phyloP scores from a whole-genome alignment of 768 basidiomycete genomes.

The Chalciporus chontae region DNA sequence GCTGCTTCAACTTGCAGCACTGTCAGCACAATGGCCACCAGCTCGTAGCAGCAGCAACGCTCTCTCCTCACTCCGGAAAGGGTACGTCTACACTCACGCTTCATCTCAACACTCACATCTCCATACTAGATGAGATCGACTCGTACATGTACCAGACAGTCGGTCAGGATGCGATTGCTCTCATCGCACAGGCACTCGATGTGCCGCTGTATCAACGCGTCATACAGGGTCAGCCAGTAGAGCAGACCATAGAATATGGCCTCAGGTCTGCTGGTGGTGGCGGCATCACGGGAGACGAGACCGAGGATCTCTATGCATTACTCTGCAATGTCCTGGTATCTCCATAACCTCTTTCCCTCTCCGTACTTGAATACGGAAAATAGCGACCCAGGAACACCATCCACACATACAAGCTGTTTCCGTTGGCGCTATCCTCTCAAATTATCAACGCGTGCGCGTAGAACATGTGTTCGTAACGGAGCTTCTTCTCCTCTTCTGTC shows the following conservation, averaged over 20 bases:
- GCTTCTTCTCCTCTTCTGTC: not conserved
- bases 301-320: conserved; percentile 84
- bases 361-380: not conserved
- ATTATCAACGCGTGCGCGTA: conserved; percentile 94
- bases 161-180: conserved; percentile 88
- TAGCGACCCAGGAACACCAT: conserved; percentile 52
- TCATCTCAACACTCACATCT: conserved; percentile 4
- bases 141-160: conserved; percentile 99
- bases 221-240: conserved; percentile 78
- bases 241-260: conserved; percentile 86
- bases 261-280: conserved; percentile 44
- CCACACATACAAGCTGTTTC: conserved; percentile 85
- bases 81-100: conserved; percentile 43
- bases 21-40: conserved; percentile 83
- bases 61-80: conserved; percentile 81
- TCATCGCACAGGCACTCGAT: conserved; percentile 79
- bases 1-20: conserved; percentile 92
- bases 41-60: conserved; percentile 82
- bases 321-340: conserved; percentile 73
- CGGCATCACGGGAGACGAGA: conserved; percentile 84
- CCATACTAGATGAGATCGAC: conserved; percentile 84
- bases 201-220: conserved; percentile 82
- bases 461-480: conserved; percentile 81
- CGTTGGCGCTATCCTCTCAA: conserved; percentile 95
- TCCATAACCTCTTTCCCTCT: not conserved